Percentiles rank a stretch among this genome's conserved stretches.
Conservation (phyloP, 2,329 filamentous ascomycete species). For the Aspergillus brasiliensis region DNA sequence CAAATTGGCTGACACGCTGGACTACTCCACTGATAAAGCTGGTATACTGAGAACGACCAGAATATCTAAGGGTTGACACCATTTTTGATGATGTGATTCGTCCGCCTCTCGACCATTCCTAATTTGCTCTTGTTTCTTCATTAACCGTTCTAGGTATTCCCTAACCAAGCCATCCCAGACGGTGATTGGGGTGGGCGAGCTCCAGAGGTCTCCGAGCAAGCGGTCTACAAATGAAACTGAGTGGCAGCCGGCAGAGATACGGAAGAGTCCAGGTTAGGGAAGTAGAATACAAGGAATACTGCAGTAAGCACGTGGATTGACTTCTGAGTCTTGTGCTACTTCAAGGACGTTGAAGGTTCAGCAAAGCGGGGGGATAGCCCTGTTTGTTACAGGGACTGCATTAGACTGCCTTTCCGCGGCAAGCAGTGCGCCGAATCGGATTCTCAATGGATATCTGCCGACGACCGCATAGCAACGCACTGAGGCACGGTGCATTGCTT, state of each 20-base stretch:
- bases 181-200: not conserved
- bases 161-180: not conserved
- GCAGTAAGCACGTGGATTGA: constrained; percentile 3
- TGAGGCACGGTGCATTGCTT: not conserved
- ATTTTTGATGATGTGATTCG: not conserved
- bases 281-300: not conserved
- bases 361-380: not conserved
- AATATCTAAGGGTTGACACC: too few relatives aligned
- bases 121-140: not conserved
- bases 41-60: too few relatives aligned
- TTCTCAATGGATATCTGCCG: constrained; percentile 7
- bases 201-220: not conserved
- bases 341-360: not conserved
- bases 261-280: not conserved
- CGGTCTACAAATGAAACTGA: not conserved
- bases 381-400: not conserved
- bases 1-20: too few relatives aligned
- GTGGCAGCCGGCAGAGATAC: not conserved
- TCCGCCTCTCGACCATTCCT: not conserved
- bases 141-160: not conserved
- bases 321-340: not conserved
- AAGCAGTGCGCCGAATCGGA: constrained; percentile 5
- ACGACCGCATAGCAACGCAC: constrained; percentile 9
- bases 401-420: not conserved
- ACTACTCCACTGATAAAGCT: too few relatives aligned